A percentile compares a stretch with the other conserved stretches of the same genome.
Conservation (phyloP, 768 basidiomycete genomes). For the Russula foetens region DNA sequence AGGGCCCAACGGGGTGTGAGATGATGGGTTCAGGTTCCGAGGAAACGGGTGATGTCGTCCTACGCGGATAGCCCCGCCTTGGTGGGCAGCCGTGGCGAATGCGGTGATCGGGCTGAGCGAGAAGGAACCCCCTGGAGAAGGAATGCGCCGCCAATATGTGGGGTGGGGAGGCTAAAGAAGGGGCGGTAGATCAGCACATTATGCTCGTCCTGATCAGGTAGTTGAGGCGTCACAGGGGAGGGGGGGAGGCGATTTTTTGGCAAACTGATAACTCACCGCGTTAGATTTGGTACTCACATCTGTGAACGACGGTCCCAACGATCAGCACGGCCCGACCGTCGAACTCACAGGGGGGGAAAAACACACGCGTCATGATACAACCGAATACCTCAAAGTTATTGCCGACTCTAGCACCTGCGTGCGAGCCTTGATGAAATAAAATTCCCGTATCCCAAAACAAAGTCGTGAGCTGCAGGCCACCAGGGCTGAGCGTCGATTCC, state of each 20-base stretch:
- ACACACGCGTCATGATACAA: constrained; percentile 17
- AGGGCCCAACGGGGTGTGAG: not conserved
- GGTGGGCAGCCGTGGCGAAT: constrained; percentile 5
- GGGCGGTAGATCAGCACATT: not conserved
- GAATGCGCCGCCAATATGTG: constrained; percentile 13
- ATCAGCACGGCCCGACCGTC: not conserved
- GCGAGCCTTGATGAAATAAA: constrained; percentile 16
- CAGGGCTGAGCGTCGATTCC: constrained; percentile 17
- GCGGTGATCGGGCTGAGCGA: constrained; percentile 6
- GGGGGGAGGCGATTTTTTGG: not conserved
- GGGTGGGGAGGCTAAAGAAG: constrained; percentile 7
- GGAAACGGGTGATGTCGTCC: not conserved
- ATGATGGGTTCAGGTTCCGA: constrained; percentile 2
- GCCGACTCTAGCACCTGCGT: constrained; percentile 15
- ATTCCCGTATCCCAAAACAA: constrained; percentile 17
- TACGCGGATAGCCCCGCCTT: constrained; percentile 1
- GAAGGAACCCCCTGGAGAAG: constrained; percentile 12
- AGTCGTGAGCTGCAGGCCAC: constrained; percentile 18
- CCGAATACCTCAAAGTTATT: constrained; percentile 17
- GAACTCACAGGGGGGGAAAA: not conserved
- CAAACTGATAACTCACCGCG: constrained; percentile 2
- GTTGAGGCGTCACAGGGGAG: not conserved
- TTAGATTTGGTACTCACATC: constrained; percentile 12
- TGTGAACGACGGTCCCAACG: not conserved
- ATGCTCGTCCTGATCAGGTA: not conserved